Evolutionary conservation across 164 flowering plant genomes (phyloP), one percentile per base, ranked within the genome.

Genomic region (Berberis thunbergii): DNA sequence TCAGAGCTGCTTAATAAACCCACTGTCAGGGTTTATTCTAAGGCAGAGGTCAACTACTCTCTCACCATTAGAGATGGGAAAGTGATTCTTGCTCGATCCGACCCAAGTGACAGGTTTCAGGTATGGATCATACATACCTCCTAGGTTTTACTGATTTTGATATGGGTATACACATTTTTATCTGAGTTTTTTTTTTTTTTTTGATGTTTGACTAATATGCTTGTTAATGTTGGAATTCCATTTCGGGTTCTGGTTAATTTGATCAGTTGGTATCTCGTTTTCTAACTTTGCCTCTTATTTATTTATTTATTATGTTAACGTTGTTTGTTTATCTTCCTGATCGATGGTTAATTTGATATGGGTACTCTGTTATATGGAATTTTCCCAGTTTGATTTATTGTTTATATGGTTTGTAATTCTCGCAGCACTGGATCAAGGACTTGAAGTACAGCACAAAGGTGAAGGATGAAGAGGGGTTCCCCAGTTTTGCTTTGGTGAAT

Each of bases 371-470:
- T 7, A 7, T 3, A 0, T 7, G n/a, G n/a, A 26, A 7, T 26
- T 26, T 26, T 52, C 5, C 0, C 13, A 7, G 13, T 52, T 52
- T 52, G 12, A 52, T 52, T 7, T 52, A 52, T 3, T 3, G 3
- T 52, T 52, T 11, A 3, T 52, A 3, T 52, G 4, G 10, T 40
- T 40, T 41, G n/a, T 39, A 41, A 7, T 43, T 64, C 39, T 68
- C 26, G 68, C 74, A 86, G 89, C 85, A 85, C 63, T 89, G 91
- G 96, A 71, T 74, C 65, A 89, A 87, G 67, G 96, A 89, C 70
- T 88, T 85, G 76, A 89, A 76, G 68, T 83, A 69, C 74, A 80
- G 89, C 64, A 80, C 81, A 0, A 85, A 72, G 60, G 89, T 87
- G 75, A 87, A 81, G 78, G 91, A 89, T 68, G 78, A 77, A 71